A percentile compares a stretch with the other conserved stretches of the same genome.
Conservation (phyloP, 1,284 basidiomycete genomes). For the Trichosporon asahii region DNA sequence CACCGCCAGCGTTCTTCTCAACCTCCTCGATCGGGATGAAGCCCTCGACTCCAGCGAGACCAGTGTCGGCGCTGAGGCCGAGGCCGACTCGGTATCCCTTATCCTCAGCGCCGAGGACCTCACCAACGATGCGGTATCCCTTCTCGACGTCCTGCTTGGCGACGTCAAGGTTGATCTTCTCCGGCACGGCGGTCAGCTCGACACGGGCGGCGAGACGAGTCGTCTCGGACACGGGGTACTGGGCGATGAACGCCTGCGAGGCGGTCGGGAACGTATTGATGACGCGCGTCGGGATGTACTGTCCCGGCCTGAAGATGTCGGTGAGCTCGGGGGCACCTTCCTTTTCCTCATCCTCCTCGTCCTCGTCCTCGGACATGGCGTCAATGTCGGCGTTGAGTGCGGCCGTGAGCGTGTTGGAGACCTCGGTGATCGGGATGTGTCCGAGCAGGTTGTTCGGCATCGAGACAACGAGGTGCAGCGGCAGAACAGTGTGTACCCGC, state of each 20-base stretch:
- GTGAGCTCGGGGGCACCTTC: constrained; percentile 63
- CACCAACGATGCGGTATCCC: constrained; percentile 74
- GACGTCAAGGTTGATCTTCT: constrained; percentile 79
- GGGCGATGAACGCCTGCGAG: constrained; percentile 45
- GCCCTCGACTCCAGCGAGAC: constrained; percentile 58
- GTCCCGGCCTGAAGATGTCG: constrained; percentile 76
- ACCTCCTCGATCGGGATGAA: constrained; percentile 73
- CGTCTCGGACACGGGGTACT: constrained; percentile 50
- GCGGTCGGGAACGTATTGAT: constrained; percentile 49
- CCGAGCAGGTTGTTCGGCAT: constrained; percentile 92
- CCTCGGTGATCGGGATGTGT: constrained; percentile 91
- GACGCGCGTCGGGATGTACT: constrained; percentile 81
- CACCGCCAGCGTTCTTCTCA: constrained; percentile 43
- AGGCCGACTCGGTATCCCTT: constrained; percentile 90
- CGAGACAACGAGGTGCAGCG: constrained; percentile 86
- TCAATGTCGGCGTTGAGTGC: constrained; percentile 54
- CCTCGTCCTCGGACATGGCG: constrained; percentile 50
- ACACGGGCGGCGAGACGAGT: constrained; percentile 58
- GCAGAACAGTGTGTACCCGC: constrained; percentile 80
- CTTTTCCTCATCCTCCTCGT: constrained; percentile 52
- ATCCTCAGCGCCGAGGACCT: constrained; percentile 84
- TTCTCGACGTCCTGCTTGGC: constrained; percentile 70
- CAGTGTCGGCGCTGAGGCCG: constrained; percentile 61
- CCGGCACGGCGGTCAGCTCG: constrained; percentile 83
- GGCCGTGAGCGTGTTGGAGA: constrained; percentile 77